phyloP scores from a whole-genome alignment of 1,284 basidiomycete genomes.

The Cryptococcus depauperatus region DNA sequence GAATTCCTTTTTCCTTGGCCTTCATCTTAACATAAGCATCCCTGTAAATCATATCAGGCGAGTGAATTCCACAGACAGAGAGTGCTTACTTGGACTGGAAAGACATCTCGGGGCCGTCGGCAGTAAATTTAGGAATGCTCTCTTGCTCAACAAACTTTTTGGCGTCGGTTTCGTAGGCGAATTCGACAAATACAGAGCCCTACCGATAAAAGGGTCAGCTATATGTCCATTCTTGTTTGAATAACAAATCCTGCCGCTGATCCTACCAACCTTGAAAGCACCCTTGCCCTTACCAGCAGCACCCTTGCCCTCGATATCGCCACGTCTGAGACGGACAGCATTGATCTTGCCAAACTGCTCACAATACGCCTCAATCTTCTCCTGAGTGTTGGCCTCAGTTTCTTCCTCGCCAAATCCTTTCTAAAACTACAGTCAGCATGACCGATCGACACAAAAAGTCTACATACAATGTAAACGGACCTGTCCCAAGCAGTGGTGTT shows the following conservation, averaged over 20 bases:
- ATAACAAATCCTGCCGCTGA: too few relatives aligned
- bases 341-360: slow-evolving; percentile 68
- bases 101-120: slow-evolving; percentile 56
- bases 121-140: slow-evolving; percentile 69
- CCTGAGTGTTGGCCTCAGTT: slow-evolving; percentile 59
- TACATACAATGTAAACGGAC: slow-evolving; percentile 72
- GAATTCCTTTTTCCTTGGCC: slow-evolving; percentile 83
- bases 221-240: too few relatives aligned
- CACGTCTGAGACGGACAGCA: slow-evolving; percentile 73
- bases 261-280: slow-evolving; percentile 28
- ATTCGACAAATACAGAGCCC: slow-evolving; percentile 92
- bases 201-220: slow-evolving; percentile 43
- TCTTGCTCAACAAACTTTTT: slow-evolving; percentile 70
- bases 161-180: slow-evolving; percentile 62
- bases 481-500: slow-evolving; percentile 60
- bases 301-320: slow-evolving; percentile 47
- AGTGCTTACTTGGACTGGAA: slow-evolving; percentile 74
- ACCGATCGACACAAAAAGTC: not conserved
- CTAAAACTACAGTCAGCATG: slow-evolving; percentile 44
- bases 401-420: slow-evolving; percentile 73
- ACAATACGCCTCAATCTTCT: slow-evolving; percentile 75
- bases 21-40: slow-evolving; percentile 94
- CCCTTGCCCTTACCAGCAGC: slow-evolving; percentile 22
- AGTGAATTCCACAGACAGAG: not conserved
- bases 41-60: slow-evolving; percentile 44